phyloP scores from a whole-genome alignment of 345 rosid genomes.

The Salix exigua region DNA sequence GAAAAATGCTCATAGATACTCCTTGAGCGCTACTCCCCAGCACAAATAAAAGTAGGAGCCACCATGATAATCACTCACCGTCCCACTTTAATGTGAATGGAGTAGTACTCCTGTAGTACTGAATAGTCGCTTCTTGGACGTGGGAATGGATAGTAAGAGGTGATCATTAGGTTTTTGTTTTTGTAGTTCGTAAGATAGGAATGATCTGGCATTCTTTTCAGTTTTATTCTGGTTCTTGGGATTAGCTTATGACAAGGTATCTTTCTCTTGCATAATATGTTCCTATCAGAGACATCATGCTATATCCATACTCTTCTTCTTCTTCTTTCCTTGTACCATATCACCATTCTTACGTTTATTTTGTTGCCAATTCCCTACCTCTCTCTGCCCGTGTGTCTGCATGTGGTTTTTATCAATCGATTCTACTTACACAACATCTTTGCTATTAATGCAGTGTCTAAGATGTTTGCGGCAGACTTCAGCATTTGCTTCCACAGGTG shows the following conservation, averaged over 20 bases:
- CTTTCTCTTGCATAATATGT: not conserved
- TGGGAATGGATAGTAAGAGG: not conserved
- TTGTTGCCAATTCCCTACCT: not conserved
- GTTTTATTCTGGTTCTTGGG: not conserved
- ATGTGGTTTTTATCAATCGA: not conserved
- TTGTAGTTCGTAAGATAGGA: not conserved
- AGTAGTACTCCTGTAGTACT: not conserved
- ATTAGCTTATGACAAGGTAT: not conserved
- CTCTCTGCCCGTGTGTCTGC: not conserved
- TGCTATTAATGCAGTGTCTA: constrained; percentile 61
- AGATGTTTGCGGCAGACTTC: constrained; percentile 96
- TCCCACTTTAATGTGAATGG: not conserved
- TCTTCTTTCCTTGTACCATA: not conserved
- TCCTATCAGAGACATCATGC: not conserved
- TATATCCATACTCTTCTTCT: not conserved
- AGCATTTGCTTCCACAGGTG: constrained; percentile 68
- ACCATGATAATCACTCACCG: not conserved
- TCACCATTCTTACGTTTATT: not conserved
- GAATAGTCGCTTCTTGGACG: not conserved
- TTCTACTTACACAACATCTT: not conserved
- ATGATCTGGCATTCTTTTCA: not conserved
- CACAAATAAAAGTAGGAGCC: not conserved
- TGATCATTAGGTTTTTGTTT: not conserved
- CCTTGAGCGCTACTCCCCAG: not conserved
- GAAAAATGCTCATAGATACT: not conserved